Evolutionary conservation across 768 basidiomycete species (phyloP), one percentile per base, ranked within the genome.

Genomic region (Pholiota conissans): DNA sequence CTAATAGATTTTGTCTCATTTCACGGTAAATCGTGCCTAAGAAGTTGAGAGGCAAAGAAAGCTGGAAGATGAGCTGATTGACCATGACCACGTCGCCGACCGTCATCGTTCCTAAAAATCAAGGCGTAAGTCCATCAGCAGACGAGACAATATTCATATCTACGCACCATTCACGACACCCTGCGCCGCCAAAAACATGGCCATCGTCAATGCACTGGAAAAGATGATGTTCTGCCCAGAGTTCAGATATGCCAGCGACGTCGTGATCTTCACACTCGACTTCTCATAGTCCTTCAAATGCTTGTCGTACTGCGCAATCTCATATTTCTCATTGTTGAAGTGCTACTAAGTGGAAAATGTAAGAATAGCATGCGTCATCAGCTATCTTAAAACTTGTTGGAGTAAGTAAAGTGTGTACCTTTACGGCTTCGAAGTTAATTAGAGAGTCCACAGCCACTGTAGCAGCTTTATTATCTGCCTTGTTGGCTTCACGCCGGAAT

Each of bases 1-100:
- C 97, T 47, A 99, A 82, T 39, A 99, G 74, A 69, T 94, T 96
- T 68, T 99, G 97, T 39, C 95, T 80, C 73, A 98, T 84, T 70
- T 99, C 97, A 48, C 97, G 92, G 67, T 99, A 99, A 51, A 99
- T 95, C 1, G 95, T 93, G 0, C 93, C 97, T 58, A 99, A 76
- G 75, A 99, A 99, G 74, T 98, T 98, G 59, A 99, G 85, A 3
- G 97, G 97, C 29, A 98, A 76, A 0, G 95, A 97, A 0, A 99
- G 77, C 68, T 99, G 97, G 78, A 99, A 99, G 30, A 98, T 94
- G 24, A 99, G 82, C 68, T 98, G 96, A 72, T 99, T 99, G 64
- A 97, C 90, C 96, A 99, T 98, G 63, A 99, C 97, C 13, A 99
- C 84, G 67, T 99, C 97, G 7, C 97, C 97, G 22, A 99, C 84